Evolutionary conservation across 371 early-diverging fungal species (phyloP).

Genomic region (Mucor plumbeus): DNA sequence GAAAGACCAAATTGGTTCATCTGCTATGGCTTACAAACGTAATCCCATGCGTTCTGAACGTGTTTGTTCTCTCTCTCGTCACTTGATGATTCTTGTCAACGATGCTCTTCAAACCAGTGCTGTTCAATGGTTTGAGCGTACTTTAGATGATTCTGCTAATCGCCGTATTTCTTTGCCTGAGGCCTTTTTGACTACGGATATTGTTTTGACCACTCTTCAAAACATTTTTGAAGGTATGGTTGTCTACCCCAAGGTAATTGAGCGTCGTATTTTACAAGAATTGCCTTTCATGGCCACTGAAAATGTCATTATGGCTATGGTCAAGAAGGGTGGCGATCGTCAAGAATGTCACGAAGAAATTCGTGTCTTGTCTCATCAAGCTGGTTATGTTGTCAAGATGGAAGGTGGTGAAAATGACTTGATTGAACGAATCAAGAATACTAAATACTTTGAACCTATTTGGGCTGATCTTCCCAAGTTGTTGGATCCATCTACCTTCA

Average conservation of each 20-base stretch:
- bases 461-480: conserved; percentile 75
- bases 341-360: conserved; percentile 97
- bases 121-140: conserved; percentile 97
- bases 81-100: conserved; percentile 90
- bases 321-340: conserved; percentile 94
- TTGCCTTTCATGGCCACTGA: conserved; percentile 99
- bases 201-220: conserved; percentile 89
- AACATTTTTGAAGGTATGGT: conserved; percentile 97
- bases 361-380: conserved; percentile 94
- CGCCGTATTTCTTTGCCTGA: conserved; percentile 96
- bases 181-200: conserved; percentile 97
- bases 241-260: conserved; percentile 96
- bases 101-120: conserved; percentile 91
- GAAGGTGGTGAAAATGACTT: conserved; percentile 95
- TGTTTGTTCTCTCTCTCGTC: conserved; percentile 94
- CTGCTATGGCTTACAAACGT: conserved; percentile 99
- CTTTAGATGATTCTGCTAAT: conserved; percentile 96
- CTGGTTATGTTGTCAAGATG: conserved; percentile 89
- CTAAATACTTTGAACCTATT: conserved; percentile 90
- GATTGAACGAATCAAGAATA: conserved; percentile 85
- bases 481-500: conserved; percentile 91
- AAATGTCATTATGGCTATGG: conserved; percentile 99
- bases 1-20: conserved; percentile 97
- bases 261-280: conserved; percentile 90
- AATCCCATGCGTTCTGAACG: conserved; percentile 99